Percentiles rank a stretch among this genome's conserved stretches.
These are phyloP conservation scores for Atkinsonella hypoxylon DNA, from an alignment of 2,329 filamentous ascomycete species.

Conservation along the genomic window DNA sequence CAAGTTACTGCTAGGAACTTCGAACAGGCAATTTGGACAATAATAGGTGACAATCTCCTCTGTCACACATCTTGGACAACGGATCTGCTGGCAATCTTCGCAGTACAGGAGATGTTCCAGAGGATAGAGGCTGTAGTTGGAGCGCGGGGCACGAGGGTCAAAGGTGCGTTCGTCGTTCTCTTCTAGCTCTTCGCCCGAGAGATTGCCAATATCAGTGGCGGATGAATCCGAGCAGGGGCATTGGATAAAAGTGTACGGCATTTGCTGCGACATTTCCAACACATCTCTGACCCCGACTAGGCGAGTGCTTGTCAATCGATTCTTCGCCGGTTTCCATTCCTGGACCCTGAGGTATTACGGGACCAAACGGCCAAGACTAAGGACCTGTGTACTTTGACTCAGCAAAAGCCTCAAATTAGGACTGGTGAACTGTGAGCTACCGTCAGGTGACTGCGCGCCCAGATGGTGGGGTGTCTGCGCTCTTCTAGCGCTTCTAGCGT, in stretches of 20 bases:
- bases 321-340: not conserved
- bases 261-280: constrained; percentile 35
- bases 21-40: constrained; percentile 90
- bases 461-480: not conserved
- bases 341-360: not conserved
- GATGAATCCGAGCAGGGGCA: constrained; percentile 49
- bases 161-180: constrained; percentile 72
- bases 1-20: constrained; percentile 85
- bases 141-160: constrained; percentile 70
- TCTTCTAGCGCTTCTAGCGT: no score
- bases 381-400: no score
- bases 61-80: constrained; percentile 80
- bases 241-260: constrained; percentile 54
- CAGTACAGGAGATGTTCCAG: constrained; percentile 92
- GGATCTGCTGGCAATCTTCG: constrained; percentile 93
- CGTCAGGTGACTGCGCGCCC: constrained; percentile 3
- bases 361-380: no score
- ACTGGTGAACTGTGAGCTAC: not conserved
- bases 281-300: not conserved
- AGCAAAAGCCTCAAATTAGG: not conserved
- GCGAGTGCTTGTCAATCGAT: not conserved
- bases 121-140: constrained; percentile 86
- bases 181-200: constrained; percentile 23
- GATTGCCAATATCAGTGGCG: constrained; percentile 19
- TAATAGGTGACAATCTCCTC: constrained; percentile 95